Base-by-base conservation (phyloP, 2,329 filamentous ascomycete genomes). In the Graphiopsis chlorocephala region DNA sequence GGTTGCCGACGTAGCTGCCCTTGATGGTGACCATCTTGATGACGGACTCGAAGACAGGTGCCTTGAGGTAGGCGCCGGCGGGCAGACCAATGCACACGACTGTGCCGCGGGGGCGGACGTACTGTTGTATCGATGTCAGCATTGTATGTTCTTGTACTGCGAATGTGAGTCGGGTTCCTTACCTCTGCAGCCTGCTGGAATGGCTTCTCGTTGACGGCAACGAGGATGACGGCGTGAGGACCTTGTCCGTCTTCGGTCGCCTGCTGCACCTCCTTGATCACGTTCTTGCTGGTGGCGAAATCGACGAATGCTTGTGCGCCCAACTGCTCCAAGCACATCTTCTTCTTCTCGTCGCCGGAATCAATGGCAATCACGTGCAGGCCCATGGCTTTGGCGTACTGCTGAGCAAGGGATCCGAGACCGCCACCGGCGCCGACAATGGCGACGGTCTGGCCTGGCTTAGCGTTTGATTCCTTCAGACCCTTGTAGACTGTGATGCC, bases 311-410 rank as follows among this genome's bases (percentile, higher is more conserved):
- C 72, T 48, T 82, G 78, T 6, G 91, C 88, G 58, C 93, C 93
- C 56, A 96, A 87, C 67, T 84, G 75, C 72, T 85, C 81, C 56
- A 81, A 77, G 77, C 86, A 88, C 81, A 93, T 86, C 67, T 85
- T 81, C 74, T 81, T 84, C 86, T 97, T 97, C 80, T 95, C 92
- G 2, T 87, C 86, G 58, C 93, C 93, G 58, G 86, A 86, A 73
- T 97, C 93, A 71, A 97, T 93, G 71, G 89, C 92, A 73, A 97
- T 88, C 69, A 87, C 82, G 68, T 88, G 84, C 60, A 96, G 81
- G 65, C 93, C 92, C 93, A 97, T 96, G 48, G 93, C 93, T 78
- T 89, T 91, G 62, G 91, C 92, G 79, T 96, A 97, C 81, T 97
- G 93, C 71, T 90, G 83, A 25, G 92, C 92, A 69, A 96, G 82